Percentiles rank a stretch among this genome's conserved stretches.
Conservation (phyloP, 192 early-diverging fungal species). For the Mortierella claussenii region DNA sequence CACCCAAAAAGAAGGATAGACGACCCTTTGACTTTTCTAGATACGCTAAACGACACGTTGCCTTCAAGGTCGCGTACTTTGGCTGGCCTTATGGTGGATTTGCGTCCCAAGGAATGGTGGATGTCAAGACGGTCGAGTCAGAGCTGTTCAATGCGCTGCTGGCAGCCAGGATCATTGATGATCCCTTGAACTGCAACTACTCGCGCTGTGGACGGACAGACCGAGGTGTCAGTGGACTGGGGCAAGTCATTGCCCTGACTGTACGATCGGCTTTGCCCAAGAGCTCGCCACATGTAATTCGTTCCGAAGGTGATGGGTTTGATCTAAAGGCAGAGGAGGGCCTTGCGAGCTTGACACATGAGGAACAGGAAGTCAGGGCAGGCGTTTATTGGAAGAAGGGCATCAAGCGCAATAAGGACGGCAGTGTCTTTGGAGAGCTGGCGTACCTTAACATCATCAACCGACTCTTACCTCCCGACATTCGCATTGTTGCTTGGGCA, state of each 20-base stretch:
- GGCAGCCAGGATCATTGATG: conserved; percentile 79
- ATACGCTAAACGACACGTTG: conserved; percentile 82
- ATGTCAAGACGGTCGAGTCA: conserved; percentile 82
- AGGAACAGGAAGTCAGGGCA: conserved; percentile 29
- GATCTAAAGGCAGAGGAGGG: conserved; percentile 12
- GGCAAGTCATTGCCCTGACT: conserved; percentile 86
- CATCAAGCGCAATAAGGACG: conserved; percentile 43
- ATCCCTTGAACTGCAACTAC: conserved; percentile 75
- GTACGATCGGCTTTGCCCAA: conserved; percentile 73
- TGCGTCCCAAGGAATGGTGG: conserved; percentile 73
- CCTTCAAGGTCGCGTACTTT: conserved; percentile 90
- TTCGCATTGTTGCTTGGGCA: conserved; percentile 93
- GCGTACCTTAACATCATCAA: conserved; percentile 89
- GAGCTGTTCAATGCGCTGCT: conserved; percentile 86
- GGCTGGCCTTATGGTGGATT: conserved; percentile 92
- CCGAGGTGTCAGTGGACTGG: conserved; percentile 90
- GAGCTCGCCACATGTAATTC: conserved; percentile 53
- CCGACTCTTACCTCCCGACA: conserved; percentile 84
- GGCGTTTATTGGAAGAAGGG: conserved; percentile 38
- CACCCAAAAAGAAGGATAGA: conserved; percentile 32
- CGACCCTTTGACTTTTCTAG: conserved; percentile 81
- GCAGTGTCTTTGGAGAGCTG: conserved; percentile 66
- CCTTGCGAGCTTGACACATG: conserved; percentile 11
- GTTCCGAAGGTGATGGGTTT: conserved; percentile 38
- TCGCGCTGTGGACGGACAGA: conserved; percentile 88